phyloP scores from a whole-genome alignment of 805 yeast species.

The Dipodascus albidus region DNA sequence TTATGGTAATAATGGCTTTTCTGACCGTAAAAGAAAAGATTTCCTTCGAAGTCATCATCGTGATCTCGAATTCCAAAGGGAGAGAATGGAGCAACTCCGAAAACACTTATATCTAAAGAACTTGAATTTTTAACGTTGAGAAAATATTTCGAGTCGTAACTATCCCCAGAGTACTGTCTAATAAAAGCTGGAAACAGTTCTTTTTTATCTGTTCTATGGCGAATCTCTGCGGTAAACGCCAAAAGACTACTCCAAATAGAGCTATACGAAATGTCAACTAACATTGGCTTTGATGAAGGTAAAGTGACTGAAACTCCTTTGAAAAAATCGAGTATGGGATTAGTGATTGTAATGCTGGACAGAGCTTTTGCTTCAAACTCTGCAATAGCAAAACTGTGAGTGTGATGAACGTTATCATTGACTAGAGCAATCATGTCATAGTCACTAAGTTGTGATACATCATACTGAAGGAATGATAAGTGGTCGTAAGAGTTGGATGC shows the following conservation, averaged over 20 bases:
- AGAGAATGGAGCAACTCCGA: conserved; percentile 60
- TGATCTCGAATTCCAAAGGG: conserved; percentile 31
- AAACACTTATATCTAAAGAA: conserved; percentile 34
- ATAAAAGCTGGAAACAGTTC: conserved; percentile 45
- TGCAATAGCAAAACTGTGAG: conserved; percentile 18
- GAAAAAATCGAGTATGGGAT: conserved; percentile 15
- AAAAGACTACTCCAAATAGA: conserved; percentile 53
- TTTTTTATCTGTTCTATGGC: conserved; percentile 7
- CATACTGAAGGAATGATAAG: conserved; percentile 36
- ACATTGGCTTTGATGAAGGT: conserved; percentile 34
- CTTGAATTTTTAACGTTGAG: conserved; percentile 34
- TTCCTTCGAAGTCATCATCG: conserved; percentile 2
- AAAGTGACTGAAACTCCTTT: conserved; percentile 25
- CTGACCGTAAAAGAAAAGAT: conserved; percentile 1
- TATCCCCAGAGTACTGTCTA: conserved; percentile 53
- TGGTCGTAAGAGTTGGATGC: conserved; percentile 40
- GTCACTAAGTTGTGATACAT: conserved; percentile 27
- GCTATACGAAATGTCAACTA: conserved; percentile 37
- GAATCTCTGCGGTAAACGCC: conserved; percentile 34
- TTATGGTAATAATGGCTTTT: conserved; percentile 8
- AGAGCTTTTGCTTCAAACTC: conserved; percentile 20
- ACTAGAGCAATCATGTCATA: conserved; percentile 44
- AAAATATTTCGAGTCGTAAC: conserved; percentile 74
- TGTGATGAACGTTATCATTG: conserved; percentile 21
- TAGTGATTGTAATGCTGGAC: conserved; percentile 9